Conservation (phyloP, 1,284 basidiomycete genomes). For the Binderoboletus segoi region DNA sequence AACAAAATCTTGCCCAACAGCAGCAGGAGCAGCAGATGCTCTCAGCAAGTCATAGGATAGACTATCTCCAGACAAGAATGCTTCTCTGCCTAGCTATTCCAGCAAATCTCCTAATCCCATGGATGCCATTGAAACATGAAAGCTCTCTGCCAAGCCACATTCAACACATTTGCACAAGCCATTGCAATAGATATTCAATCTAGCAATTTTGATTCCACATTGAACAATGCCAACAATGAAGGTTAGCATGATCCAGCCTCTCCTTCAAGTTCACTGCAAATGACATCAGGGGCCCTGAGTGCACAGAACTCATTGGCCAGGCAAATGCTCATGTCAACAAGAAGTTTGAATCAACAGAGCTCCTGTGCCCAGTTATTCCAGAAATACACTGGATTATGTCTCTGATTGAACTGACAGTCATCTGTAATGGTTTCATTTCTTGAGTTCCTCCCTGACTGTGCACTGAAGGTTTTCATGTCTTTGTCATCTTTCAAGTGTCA, state of each 20-base stretch:
- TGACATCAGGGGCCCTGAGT: too few species aligned
- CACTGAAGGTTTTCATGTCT: conserved; percentile 55
- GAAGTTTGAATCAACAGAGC: too few species aligned
- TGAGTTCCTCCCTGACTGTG: conserved; percentile 15
- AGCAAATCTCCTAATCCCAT: conserved; percentile 51
- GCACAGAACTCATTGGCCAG: too few species aligned
- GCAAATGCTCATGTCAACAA: too few species aligned
- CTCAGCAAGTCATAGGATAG: conserved; percentile 35
- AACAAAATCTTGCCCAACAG: too few species aligned
- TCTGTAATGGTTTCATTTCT: background rate
- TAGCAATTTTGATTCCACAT: too few species aligned
- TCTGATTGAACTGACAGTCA: conserved; percentile 44
- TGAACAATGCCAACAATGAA: too few species aligned
- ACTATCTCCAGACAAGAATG: conserved; percentile 23
- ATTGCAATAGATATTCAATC: too few species aligned
- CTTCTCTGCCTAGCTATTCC: conserved; percentile 25
- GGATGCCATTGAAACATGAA: conserved; percentile 65
- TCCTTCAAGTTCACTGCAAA: too few species aligned
- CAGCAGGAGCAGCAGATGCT: conserved; percentile 33
- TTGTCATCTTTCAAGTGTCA: conserved; percentile 62
- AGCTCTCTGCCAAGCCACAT: conserved; percentile 55
- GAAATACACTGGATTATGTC: conserved; percentile 49
- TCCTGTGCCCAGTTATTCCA: too few species aligned
- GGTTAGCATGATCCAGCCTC: too few species aligned
- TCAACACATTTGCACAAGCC: too few species aligned